Conservation (phyloP, 495 filamentous ascomycete species). For the Penicillium robsamsonii region DNA sequence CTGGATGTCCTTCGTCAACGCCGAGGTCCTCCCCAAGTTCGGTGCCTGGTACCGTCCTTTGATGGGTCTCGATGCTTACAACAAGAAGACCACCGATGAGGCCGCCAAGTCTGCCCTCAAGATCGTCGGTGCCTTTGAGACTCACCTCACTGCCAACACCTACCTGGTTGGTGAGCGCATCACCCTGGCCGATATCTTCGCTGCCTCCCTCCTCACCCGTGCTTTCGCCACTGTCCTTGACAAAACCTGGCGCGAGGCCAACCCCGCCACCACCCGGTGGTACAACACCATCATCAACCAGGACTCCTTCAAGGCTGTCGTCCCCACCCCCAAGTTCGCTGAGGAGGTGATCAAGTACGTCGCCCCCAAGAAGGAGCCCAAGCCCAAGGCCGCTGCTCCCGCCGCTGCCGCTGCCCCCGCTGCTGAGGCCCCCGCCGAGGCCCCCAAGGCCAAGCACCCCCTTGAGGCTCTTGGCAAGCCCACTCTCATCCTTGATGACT, state of each 20-base stretch:
- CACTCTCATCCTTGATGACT: conserved; percentile 84
- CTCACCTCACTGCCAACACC: conserved; percentile 88
- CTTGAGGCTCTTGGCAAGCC: conserved; percentile 81
- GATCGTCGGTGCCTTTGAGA: conserved; percentile 69
- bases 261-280: conserved; percentile 90
- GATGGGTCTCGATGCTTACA: conserved; percentile 78
- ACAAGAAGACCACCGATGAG: conserved; percentile 95
- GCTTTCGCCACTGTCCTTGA: conserved; percentile 31
- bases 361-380: conserved; percentile 85
- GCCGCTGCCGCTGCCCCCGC: conserved; percentile 54
- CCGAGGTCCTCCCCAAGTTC: conserved; percentile 72
- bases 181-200: conserved; percentile 92
- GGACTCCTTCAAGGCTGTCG: conserved; percentile 79
- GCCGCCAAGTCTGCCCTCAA: conserved; percentile 62
- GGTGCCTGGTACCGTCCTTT: conserved; percentile 89
- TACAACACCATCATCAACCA: conserved; percentile 91
- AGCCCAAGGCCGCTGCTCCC: conserved; percentile 59
- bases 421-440: conserved; percentile 62
- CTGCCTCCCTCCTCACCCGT: conserved; percentile 60
- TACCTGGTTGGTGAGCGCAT: conserved; percentile 97
- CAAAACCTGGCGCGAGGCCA: conserved; percentile 52
- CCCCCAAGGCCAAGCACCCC: conserved; percentile 94
- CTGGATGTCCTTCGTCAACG: conserved; percentile 93
- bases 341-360: conserved; percentile 84
- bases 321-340: conserved; percentile 68